A percentile compares a stretch with the other conserved stretches of the same genome.
phyloP scores from a whole-genome alignment of 305 asterid genomes.

The Fraxinus albicans region DNA sequence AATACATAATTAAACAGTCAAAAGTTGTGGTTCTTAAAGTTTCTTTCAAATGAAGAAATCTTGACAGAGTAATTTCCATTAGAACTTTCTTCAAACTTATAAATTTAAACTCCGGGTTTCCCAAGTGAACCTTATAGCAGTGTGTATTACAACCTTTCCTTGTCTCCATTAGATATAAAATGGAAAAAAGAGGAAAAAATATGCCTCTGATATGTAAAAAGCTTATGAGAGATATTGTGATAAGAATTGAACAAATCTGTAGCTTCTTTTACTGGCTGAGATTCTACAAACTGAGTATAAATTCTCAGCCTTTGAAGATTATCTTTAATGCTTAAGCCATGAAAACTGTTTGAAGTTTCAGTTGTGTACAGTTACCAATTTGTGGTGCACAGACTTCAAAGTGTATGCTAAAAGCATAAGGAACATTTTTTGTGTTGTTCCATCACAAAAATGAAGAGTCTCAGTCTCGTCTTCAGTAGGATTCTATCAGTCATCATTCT shows the following conservation, averaged over 20 bases:
- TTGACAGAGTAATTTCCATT: not conserved
- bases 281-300: not conserved
- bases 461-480: constrained; percentile 26
- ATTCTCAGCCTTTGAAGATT: constrained; percentile 23
- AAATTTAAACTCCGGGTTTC: not conserved
- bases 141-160: not conserved
- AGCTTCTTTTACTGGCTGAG: not conserved
- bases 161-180: not conserved
- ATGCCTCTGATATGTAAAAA: not conserved
- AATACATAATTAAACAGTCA: not conserved
- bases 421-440: constrained; percentile 67
- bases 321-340: constrained; percentile 27
- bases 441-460: constrained; percentile 48
- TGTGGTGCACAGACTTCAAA: constrained; percentile 47
- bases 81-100: not conserved
- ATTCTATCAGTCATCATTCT: constrained; percentile 31
- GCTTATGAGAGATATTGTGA: not conserved
- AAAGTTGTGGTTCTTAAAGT: constrained; percentile 5
- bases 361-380: constrained; percentile 43
- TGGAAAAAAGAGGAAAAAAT: not conserved
- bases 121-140: not conserved
- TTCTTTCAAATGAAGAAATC: not conserved
- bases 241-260: not conserved
- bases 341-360: constrained; percentile 39
- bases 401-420: constrained; percentile 42